A percentile compares a stretch with the other conserved stretches of the same genome.
phyloP scores from a whole-genome alignment of 2,329 filamentous ascomycete genomes.

The Venturia pyrina region DNA sequence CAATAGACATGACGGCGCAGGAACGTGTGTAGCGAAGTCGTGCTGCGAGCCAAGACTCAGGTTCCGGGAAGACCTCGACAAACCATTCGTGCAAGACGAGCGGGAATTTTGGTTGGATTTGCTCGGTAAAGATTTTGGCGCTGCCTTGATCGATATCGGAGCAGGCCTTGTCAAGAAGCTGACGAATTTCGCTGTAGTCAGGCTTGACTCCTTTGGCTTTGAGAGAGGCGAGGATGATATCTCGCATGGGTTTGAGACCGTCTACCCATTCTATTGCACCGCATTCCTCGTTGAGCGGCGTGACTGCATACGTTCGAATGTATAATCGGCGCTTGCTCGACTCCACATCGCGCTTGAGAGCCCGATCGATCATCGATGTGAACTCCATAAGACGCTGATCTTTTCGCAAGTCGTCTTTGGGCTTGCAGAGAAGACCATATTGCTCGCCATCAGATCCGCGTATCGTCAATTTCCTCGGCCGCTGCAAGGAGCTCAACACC shows the following conservation, averaged over 20 bases:
- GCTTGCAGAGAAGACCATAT: conserved; percentile 91
- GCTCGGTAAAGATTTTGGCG: conserved; percentile 56
- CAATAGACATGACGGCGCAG: conserved; percentile 98
- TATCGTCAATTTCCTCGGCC: conserved; percentile 80
- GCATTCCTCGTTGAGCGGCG: conserved; percentile 93
- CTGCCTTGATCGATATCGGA: conserved; percentile 47
- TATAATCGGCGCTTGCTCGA: conserved; percentile 83
- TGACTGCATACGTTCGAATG: conserved; percentile 95
- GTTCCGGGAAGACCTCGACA: conserved; percentile 85
- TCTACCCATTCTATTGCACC: conserved; percentile 98
- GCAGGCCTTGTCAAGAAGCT: conserved; percentile 55
- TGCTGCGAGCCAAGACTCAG: conserved; percentile 83
- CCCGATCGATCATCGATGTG: conserved; percentile 94
- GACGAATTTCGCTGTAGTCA: conserved; percentile 59
- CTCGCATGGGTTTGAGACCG: conserved; percentile 84
- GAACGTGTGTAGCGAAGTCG: conserved; percentile 84
- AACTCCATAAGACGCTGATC: conserved; percentile 99
- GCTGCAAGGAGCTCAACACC: conserved; percentile 82
- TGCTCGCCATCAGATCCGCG: conserved; percentile 78
- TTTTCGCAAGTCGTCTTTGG: conserved; percentile 93
- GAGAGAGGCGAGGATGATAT: conserved; percentile 76
- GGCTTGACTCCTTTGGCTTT: conserved; percentile 57
- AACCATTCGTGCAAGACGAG: conserved; percentile 91
- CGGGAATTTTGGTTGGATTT: conserved; percentile 58
- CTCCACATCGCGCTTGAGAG: conserved; percentile 83